Evolutionary conservation across 2,329 filamentous ascomycete genomes (phyloP), one percentile per base, ranked within the genome.

Genomic region (Exophiala bonariae): DNA sequence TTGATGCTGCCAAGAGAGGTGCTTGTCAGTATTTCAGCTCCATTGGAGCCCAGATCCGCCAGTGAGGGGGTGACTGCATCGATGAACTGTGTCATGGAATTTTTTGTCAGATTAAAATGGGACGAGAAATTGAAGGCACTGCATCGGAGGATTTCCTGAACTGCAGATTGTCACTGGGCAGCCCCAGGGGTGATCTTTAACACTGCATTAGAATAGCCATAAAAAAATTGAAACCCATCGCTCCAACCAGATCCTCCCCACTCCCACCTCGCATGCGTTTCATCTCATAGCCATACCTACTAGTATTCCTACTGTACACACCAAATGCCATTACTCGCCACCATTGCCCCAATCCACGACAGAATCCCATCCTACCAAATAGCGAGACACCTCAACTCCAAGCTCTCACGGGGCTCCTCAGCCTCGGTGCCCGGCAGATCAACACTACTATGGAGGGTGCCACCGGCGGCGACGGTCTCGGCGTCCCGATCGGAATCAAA

Each of bases 11-110:
- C 4, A 70, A 76, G 52, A 57, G 58, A 56, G 59, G 58, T 35
- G 70, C 72, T 44, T 82, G 79, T 62, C 53, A 60, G 16, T 82
- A 78, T 62, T 65, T 79, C 49, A 61, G 59, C 22, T 65, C 66
- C 22, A 79, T 82, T 62, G 78, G 75, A 2, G 49, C 67, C 28
- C 64, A 61, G 14, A 61, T 80, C 52, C 66, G 66, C 50, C 77
- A 80, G 64, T 54, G 36, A 41, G 11, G 11, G 11, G 23, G 36
- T 26, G 23, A 11, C 6, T 26, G 23, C 6, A 26, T 26, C 23
- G 6, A 11, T 6, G 23, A n/a, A n/a, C n/a, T n/a, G n/a, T n/a
- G n/a, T n/a, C n/a, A n/a, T n/a, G n/a, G n/a, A n/a, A n/a, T n/a
- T n/a, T n/a, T n/a, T n/a, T n/a, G n/a, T n/a, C n/a, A n/a, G n/a